phyloP scores from a whole-genome alignment of 805 yeast species.

The Maudiozyma bulderi region DNA sequence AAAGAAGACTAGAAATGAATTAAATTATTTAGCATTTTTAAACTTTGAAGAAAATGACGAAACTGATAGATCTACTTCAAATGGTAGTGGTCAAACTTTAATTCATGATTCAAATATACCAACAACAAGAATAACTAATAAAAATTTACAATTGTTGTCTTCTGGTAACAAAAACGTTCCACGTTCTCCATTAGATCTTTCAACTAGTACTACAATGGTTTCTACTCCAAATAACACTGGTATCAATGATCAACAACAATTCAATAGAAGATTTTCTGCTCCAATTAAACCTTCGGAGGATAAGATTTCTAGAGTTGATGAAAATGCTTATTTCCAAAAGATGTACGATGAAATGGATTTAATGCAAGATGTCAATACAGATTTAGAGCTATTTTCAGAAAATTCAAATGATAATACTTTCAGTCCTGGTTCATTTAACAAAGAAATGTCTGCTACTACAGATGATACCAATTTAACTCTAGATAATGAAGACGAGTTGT shows the following conservation, averaged over 20 bases:
- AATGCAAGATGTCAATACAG: neutral
- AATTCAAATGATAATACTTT: neutral
- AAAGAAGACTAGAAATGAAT: neutral
- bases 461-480: neutral
- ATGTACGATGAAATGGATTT: neutral
- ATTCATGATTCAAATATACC: neutral
- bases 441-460: neutral
- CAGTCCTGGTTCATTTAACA: neutral
- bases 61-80: conserved; percentile 1
- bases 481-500: conserved; percentile 6
- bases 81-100: neutral
- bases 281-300: conserved; percentile 1
- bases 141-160: neutral
- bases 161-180: neutral
- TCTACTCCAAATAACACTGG: conserved; percentile 3
- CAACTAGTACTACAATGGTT: conserved; percentile 5
- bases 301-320: neutral
- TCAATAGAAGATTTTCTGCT: conserved; percentile 1
- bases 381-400: neutral
- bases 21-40: conserved; percentile 4
- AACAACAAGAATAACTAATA: neutral
- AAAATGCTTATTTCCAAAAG: neutral
- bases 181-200: conserved; percentile 3
- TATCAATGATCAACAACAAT: neutral
- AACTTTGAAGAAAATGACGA: conserved; percentile 4